A percentile compares a stretch with the other conserved stretches of the same genome.
phyloP scores from a whole-genome alignment of 208 protist genomes.

The Tritrichomonas musculus region DNA sequence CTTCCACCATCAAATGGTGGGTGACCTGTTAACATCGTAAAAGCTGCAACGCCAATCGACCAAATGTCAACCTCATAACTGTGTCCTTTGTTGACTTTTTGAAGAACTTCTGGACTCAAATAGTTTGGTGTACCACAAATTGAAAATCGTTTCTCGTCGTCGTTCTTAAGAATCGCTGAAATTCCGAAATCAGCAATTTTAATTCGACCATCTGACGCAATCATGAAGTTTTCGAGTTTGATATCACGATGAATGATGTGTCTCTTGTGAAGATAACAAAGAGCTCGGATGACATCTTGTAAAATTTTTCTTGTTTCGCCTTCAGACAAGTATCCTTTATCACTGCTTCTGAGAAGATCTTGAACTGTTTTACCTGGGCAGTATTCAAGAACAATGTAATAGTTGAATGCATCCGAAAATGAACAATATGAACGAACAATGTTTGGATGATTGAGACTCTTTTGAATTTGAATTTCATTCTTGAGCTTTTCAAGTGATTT shows the following conservation, averaged over 20 bases:
- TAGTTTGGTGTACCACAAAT: slow-evolving; percentile 44
- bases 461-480: slow-evolving; percentile 92
- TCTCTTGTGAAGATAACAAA: not conserved
- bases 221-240: slow-evolving; percentile 87
- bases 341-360: slow-evolving; percentile 72
- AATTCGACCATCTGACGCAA: slow-evolving; percentile 66
- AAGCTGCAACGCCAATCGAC: slow-evolving; percentile 91
- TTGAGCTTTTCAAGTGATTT: slow-evolving; percentile 57
- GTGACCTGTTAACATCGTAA: slow-evolving; percentile 65
- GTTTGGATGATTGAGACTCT: slow-evolving; percentile 77
- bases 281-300: not conserved
- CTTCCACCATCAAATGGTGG: slow-evolving; percentile 92
- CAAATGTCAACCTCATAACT: slow-evolving; percentile 92
- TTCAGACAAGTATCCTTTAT: slow-evolving; percentile 52
- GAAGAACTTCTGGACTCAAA: slow-evolving; percentile 31
- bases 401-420: slow-evolving; percentile 86
- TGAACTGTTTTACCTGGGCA: slow-evolving; percentile 79
- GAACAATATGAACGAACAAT: slow-evolving; percentile 86
- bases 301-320: not conserved
- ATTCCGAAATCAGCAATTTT: slow-evolving; percentile 88
- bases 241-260: slow-evolving; percentile 87
- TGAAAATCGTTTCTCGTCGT: slow-evolving; percentile 70
- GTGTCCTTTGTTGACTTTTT: slow-evolving; percentile 60
- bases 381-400: slow-evolving; percentile 94
- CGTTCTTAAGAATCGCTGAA: slow-evolving; percentile 69